These are phyloP conservation scores for Pyrus hybrid DNA, from an alignment of 331 rosid genomes.

Conservation along the genomic window DNA sequence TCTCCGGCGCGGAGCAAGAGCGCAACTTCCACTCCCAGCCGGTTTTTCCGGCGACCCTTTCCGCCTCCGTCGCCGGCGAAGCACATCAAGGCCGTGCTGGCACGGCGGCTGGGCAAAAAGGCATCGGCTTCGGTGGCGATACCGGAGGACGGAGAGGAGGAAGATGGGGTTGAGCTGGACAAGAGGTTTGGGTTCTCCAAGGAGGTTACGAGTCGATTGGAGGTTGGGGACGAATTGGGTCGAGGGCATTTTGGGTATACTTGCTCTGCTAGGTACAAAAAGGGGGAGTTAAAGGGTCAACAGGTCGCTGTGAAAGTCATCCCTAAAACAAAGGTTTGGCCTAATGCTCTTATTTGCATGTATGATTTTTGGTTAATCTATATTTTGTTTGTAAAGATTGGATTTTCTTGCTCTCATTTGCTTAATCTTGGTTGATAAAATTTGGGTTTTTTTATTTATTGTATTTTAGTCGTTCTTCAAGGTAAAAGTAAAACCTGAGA, in stretches of 20 bases:
- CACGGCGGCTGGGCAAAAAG: slow-evolving; percentile 74
- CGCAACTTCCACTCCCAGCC: slow-evolving; percentile 73
- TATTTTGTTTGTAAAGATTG: not conserved
- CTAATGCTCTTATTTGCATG: not conserved
- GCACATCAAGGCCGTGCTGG: slow-evolving; percentile 75
- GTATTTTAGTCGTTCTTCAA: not conserved
- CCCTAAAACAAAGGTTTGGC: slow-evolving; percentile 77
- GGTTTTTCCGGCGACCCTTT: slow-evolving; percentile 76
- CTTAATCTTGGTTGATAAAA: not conserved
- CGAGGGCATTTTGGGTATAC: slow-evolving; percentile 99
- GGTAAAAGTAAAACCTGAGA: not conserved
- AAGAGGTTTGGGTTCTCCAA: slow-evolving; percentile 95
- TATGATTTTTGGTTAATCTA: not conserved
- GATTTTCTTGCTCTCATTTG: not conserved
- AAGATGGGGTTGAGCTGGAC: slow-evolving; percentile 61
- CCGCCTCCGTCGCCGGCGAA: slow-evolving; percentile 99
- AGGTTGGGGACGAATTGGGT: slow-evolving; percentile 91
- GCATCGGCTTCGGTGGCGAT: slow-evolving; percentile 41
- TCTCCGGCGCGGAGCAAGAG: slow-evolving; percentile 37
- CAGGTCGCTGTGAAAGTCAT: slow-evolving; percentile 94
- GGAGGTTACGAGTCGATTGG: slow-evolving; percentile 64
- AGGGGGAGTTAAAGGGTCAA: slow-evolving; percentile 85
- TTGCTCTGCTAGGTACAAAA: slow-evolving; percentile 89
- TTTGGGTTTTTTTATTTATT: not conserved
- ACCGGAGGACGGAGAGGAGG: slow-evolving; percentile 70